These are phyloP conservation scores for Xylaria longipes DNA, from an alignment of 495 filamentous ascomycete genomes.

Conservation along the genomic window DNA sequence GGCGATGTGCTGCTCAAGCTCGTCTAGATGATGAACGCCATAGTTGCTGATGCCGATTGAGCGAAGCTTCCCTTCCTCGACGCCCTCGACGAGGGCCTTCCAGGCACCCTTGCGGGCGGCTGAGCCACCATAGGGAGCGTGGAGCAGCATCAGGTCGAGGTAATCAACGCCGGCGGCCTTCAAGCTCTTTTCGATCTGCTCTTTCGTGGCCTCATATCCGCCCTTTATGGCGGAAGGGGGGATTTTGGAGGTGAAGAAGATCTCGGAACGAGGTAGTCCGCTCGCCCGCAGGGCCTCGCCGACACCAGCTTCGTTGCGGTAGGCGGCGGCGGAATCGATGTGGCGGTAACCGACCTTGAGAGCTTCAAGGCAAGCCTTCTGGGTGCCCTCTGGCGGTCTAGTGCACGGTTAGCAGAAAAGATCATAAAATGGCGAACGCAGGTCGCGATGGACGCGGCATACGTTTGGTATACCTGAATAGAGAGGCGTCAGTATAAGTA, in stretches of 20 bases:
- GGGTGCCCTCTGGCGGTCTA: constrained; percentile 47
- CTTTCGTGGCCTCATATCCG: constrained; percentile 58
- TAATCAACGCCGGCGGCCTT: constrained; percentile 62
- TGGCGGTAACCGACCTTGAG: constrained; percentile 75
- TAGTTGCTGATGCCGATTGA: constrained; percentile 73
- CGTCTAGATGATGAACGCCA: constrained; percentile 70
- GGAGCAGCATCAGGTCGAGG: constrained; percentile 69
- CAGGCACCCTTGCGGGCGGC: constrained; percentile 65
- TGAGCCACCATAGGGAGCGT: constrained; percentile 66
- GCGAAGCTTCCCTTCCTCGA: constrained; percentile 67
- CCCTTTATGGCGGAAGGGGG: constrained; percentile 42
- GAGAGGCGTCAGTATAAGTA: constrained; percentile 20
- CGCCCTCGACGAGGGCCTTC: constrained; percentile 65
- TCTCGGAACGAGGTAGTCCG: constrained; percentile 63
- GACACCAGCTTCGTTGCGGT: constrained; percentile 72
- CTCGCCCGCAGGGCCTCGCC: constrained; percentile 65
- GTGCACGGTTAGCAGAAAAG: constrained; percentile 24
- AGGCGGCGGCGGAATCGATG: constrained; percentile 75
- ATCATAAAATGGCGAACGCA: constrained; percentile 13
- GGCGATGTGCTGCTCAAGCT: constrained; percentile 77
- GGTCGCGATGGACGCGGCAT: constrained; percentile 29
- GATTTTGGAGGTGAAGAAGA: constrained; percentile 81
- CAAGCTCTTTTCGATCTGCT: constrained; percentile 58
- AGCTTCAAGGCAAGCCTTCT: constrained; percentile 64
- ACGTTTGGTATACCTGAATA: constrained; percentile 78